Base-by-base conservation (phyloP, 192 early-diverging fungal species). In the Pilaira anomala region DNA sequence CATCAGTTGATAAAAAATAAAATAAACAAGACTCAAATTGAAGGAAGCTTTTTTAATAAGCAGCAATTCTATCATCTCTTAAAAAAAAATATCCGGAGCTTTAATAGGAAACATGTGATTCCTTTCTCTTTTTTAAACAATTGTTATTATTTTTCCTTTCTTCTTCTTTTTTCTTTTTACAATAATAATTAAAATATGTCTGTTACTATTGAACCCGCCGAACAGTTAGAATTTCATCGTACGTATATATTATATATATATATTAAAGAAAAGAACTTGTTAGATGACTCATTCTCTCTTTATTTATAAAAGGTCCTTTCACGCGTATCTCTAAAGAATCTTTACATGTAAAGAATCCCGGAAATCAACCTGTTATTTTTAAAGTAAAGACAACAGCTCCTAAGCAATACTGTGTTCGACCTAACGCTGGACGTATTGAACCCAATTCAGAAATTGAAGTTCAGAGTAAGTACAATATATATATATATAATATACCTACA, bases 331-430 rank as follows among this genome's bases (percentile, higher is more conserved):
- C 81, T 44, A 83, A 86, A 42, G 85, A 84, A 57, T 56, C 61
- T 26, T 73, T 89, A 39, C 51, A 64, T 22, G 78, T 91, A 60
- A 80, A 74, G 44, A 91, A 91, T 79, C 82, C 81, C 40, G 83
- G 83, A 62, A 77, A 84, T 63, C 60, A 81, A 44, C 81, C 91
- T 0, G 83, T 94, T 39, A 88, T 88, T 22, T 98, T 96, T 83
- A 97, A 98, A 73, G 89, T 98, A 67, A 98, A 98, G 71, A 98
- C 96, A 14, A 98, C 96, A n/a, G 96, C 96, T 2, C 96, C 96
- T 28, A 96, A 94, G 77, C 89, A 92, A 71, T 98, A 95, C 75
- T 96, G 93, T 72, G 96, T 98, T 52, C 83, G 94, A 41, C 94
- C 96, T 44, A 98, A 96, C 76, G 86, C 90, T 21, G 93, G 94